Evolutionary conservation across 2,329 filamentous ascomycete species (phyloP).

Genomic region (Lojkania enalia): DNA sequence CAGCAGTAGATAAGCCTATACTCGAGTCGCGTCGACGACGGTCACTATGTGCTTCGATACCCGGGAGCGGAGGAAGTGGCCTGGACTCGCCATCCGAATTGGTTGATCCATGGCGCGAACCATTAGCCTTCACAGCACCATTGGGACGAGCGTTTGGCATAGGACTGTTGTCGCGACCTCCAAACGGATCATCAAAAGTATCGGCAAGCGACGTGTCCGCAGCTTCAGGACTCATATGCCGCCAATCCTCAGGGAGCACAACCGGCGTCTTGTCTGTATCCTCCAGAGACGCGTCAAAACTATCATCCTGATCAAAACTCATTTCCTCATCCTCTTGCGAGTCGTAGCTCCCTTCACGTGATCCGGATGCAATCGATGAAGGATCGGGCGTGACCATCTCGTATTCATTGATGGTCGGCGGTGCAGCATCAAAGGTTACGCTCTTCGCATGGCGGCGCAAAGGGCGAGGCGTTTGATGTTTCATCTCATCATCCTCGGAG

Average conservation of each 20-base stretch:
- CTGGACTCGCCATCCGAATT: slow-evolving; percentile 80
- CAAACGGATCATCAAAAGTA: slow-evolving; percentile 69
- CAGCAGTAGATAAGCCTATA: slow-evolving; percentile 67
- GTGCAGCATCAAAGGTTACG: slow-evolving; percentile 92
- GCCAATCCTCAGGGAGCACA: slow-evolving; percentile 96
- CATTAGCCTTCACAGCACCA: slow-evolving; percentile 49
- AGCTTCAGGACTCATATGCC: slow-evolving; percentile 70
- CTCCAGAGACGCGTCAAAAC: slow-evolving; percentile 93
- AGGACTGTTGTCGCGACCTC: slow-evolving; percentile 64
- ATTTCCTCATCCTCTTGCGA: slow-evolving; percentile 74
- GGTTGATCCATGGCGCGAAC: slow-evolving; percentile 67
- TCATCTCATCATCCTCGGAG: slow-evolving; percentile 57
- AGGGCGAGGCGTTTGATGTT: slow-evolving; percentile 63
- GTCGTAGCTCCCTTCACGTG: slow-evolving; percentile 90
- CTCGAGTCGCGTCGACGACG: slow-evolving; percentile 60
- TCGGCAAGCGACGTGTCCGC: slow-evolving; percentile 59
- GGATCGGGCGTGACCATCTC: slow-evolving; percentile 96
- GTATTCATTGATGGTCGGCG: slow-evolving; percentile 95
- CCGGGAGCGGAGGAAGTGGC: slow-evolving; percentile 84
- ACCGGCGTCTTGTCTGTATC: slow-evolving; percentile 97
- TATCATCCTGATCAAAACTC: slow-evolving; percentile 72
- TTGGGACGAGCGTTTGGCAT: slow-evolving; percentile 59
- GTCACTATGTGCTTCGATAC: slow-evolving; percentile 61
- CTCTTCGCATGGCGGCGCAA: slow-evolving; percentile 90
- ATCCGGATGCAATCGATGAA: slow-evolving; percentile 88